These are phyloP conservation scores for Trichosporon inkin DNA, from an alignment of 1,284 basidiomycete species.

Conservation along the genomic window DNA sequence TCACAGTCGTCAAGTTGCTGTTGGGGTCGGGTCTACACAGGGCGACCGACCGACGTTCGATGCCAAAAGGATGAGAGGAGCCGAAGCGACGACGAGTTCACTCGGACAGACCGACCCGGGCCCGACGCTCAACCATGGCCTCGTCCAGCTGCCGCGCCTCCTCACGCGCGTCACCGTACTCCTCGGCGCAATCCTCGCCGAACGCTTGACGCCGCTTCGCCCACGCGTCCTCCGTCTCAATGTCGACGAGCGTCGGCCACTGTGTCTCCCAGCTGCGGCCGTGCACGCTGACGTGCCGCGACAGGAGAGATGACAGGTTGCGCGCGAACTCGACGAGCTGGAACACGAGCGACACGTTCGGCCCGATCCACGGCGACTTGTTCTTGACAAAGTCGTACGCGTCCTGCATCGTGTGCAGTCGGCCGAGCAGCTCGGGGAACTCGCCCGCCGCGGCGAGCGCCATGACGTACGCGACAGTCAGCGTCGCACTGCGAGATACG, in stretches of 20 bases:
- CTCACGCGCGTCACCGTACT: conserved; percentile 29
- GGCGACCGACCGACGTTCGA: too few relatives aligned
- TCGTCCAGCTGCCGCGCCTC: conserved; percentile 38
- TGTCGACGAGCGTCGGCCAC: conserved; percentile 53
- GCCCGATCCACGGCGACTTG: conserved; percentile 81
- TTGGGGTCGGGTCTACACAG: too few relatives aligned
- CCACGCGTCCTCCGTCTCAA: conserved; percentile 76
- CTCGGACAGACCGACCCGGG: background rate
- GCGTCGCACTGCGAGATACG: conserved; percentile 86
- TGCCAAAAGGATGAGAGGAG: too few relatives aligned
- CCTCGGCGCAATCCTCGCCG: conserved; percentile 55
- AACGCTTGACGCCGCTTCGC: conserved; percentile 64
- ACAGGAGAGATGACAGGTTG: conserved; percentile 63
- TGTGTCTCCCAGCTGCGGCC: conserved; percentile 25
- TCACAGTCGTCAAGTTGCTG: too few relatives aligned
- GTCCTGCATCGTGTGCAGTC: conserved; percentile 77
- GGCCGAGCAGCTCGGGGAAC: conserved; percentile 63
- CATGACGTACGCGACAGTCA: conserved; percentile 93
- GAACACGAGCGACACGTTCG: conserved; percentile 97
- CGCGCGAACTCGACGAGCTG: conserved; percentile 92
- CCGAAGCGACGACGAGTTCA: background rate
- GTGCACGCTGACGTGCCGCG: conserved; percentile 32
- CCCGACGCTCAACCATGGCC: conserved; percentile 32
- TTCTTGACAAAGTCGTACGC: conserved; percentile 87
- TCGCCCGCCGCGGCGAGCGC: conserved; percentile 73